Percentiles rank a stretch among this genome's conserved stretches.
These are phyloP conservation scores for Closterium sp. DNA, from an alignment of 139 green algal species.

Conservation along the genomic window DNA sequence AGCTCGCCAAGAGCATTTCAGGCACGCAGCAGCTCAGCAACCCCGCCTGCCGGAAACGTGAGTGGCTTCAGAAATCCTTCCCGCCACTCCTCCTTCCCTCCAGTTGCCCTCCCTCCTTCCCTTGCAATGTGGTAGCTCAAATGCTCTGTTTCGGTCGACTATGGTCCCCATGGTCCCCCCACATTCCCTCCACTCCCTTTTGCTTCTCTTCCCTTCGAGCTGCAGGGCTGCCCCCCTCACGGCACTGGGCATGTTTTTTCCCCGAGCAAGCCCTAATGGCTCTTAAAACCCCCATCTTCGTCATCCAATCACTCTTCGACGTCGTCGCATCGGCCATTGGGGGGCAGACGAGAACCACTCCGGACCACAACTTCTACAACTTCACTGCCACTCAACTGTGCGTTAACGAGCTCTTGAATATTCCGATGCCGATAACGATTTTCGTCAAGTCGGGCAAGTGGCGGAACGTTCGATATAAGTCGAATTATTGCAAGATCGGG, in stretches of 20 bases:
- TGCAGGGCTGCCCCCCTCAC: neutral
- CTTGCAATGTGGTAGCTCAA: too few relatives aligned
- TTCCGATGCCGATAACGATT: neutral
- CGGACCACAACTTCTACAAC: neutral
- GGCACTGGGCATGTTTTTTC: neutral
- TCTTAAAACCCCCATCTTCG: neutral
- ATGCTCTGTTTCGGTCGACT: too few relatives aligned
- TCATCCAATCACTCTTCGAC: neutral
- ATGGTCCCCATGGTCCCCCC: too few relatives aligned
- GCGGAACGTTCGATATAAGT: neutral
- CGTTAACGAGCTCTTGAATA: neutral
- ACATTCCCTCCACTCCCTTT: neutral
- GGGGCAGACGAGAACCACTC: neutral
- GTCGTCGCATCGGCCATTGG: neutral
- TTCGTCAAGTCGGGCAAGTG: neutral
- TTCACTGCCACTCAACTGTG: neutral
- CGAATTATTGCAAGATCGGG: neutral
- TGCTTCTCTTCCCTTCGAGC: neutral
- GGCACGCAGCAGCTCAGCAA: neutral
- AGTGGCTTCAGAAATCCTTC: neutral
- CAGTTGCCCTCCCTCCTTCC: too few relatives aligned
- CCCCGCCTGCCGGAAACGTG: neutral
- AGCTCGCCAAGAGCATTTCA: neutral
- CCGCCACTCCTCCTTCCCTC: too few relatives aligned
- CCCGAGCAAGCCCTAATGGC: neutral